phyloP scores from a whole-genome alignment of 2,329 filamentous ascomycete species.

The Colletotrichum truncatum region DNA sequence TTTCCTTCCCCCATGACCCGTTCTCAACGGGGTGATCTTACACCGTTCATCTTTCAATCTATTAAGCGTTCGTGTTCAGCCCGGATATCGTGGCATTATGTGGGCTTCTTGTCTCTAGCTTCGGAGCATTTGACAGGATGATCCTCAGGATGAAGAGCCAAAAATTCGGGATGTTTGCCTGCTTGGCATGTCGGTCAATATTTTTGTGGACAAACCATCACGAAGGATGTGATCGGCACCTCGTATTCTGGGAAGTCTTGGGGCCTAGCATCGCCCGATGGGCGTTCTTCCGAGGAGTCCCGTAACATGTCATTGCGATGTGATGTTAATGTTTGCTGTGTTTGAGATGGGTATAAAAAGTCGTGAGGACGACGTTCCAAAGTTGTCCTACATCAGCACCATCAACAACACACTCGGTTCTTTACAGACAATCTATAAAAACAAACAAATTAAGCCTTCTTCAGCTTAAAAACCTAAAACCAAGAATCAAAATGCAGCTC shows the following conservation, averaged over 20 bases:
- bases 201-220: too few species aligned
- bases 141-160: not conserved
- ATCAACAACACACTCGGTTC: too few species aligned
- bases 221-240: slow-evolving; percentile 5
- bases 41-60: not conserved
- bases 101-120: not conserved
- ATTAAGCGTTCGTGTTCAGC: slow-evolving; percentile 4
- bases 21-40: not conserved
- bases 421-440: too few species aligned
- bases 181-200: not conserved
- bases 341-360: too few species aligned
- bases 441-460: too few species aligned
- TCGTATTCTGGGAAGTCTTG: too few species aligned
- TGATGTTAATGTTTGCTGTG: too few species aligned
- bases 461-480: not conserved
- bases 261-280: not conserved
- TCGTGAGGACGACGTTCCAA: too few species aligned
- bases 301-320: too few species aligned
- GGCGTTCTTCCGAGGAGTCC: too few species aligned
- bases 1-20: not conserved
- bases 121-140: not conserved
- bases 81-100: not conserved
- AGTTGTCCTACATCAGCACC: too few species aligned
- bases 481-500: slow-evolving; percentile 15
- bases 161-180: not conserved